A percentile compares a stretch with the other conserved stretches of the same genome.
Evolutionary conservation across 257 asterid species (phyloP).

Genomic region (Misopates orontium): DNA sequence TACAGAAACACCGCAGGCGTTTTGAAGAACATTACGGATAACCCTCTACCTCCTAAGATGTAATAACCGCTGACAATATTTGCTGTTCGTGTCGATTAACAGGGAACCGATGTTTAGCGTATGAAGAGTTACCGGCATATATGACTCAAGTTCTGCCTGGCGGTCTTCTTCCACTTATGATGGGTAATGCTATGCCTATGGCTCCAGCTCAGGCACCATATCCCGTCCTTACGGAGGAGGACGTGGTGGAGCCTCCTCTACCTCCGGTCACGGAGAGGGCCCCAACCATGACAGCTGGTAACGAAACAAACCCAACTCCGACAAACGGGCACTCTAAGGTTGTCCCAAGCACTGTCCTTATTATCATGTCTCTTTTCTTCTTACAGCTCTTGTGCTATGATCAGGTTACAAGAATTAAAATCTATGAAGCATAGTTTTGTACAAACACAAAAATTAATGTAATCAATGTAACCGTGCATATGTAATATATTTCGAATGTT

Average conservation of each 20-base stretch:
- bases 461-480: no score
- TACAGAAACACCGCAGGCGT: no score
- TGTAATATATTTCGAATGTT: no score
- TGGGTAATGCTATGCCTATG: slow-evolving; percentile 34
- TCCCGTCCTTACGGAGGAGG: slow-evolving; percentile 50
- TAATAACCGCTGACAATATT: no score
- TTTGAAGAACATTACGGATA: no score
- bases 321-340: slow-evolving; percentile 51
- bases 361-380: slow-evolving; percentile 46
- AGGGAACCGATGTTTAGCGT: slow-evolving; percentile 78
- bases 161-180: slow-evolving; percentile 44
- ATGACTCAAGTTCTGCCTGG: slow-evolving; percentile 64
- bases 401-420: slow-evolving; percentile 17
- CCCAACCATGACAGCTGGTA: slow-evolving; percentile 22
- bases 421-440: no score
- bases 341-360: slow-evolving; percentile 42
- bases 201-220: slow-evolving; percentile 81
- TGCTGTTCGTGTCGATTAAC: slow-evolving; percentile 13
- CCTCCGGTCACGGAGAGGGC: slow-evolving; percentile 51
- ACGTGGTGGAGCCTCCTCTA: slow-evolving; percentile 69
- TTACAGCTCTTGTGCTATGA: slow-evolving; percentile 32
- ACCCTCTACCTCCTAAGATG: no score
- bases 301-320: slow-evolving; percentile 38
- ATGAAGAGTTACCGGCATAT: slow-evolving; percentile 40
- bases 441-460: no score